A percentile compares a stretch with the other conserved stretches of the same genome.
Evolutionary conservation across 257 asterid species (phyloP).

Genomic region (Gentiana dahurica): DNA sequence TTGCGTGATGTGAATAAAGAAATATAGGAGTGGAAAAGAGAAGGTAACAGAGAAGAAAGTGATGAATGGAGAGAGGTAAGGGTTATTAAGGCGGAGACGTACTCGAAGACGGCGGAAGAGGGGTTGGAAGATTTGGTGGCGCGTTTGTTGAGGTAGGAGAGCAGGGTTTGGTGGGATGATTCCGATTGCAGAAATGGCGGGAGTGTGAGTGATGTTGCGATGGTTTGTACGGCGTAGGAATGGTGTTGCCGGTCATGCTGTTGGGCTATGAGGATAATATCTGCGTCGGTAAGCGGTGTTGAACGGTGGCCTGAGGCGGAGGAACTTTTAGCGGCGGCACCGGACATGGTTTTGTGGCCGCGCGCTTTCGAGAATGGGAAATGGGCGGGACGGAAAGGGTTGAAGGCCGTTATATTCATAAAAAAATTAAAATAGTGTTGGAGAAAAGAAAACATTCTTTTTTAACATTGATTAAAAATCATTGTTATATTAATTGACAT

Average conservation of each 20-base stretch:
- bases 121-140: slow-evolving; percentile 34
- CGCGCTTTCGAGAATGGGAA: background rate
- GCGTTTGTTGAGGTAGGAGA: slow-evolving; percentile 57
- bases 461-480: too few relatives aligned
- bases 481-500: too few relatives aligned
- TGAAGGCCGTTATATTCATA: too few relatives aligned
- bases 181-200: slow-evolving; percentile 50
- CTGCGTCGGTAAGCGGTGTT: slow-evolving; percentile 40
- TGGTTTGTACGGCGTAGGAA: slow-evolving; percentile 25
- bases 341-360: slow-evolving; percentile 21
- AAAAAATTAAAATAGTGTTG: too few relatives aligned
- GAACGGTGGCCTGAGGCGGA: slow-evolving; percentile 20
- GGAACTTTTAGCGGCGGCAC: slow-evolving; percentile 13
- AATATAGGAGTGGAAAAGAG: slow-evolving; percentile 39
- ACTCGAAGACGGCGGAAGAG: slow-evolving; percentile 42
- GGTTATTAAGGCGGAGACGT: slow-evolving; percentile 49
- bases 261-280: slow-evolving; percentile 51
- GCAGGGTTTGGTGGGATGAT: slow-evolving; percentile 40
- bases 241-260: slow-evolving; percentile 18
- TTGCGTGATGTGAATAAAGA: slow-evolving; percentile 44
- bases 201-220: slow-evolving; percentile 10
- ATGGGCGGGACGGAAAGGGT: slow-evolving; percentile 15
- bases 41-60: slow-evolving; percentile 41
- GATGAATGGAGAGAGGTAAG: slow-evolving; percentile 44
- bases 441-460: too few relatives aligned